A percentile compares a stretch with the other conserved stretches of the same genome.
These are phyloP conservation scores for Fusarium musae DNA, from an alignment of 2,329 filamentous ascomycete genomes.

Conservation along the genomic window DNA sequence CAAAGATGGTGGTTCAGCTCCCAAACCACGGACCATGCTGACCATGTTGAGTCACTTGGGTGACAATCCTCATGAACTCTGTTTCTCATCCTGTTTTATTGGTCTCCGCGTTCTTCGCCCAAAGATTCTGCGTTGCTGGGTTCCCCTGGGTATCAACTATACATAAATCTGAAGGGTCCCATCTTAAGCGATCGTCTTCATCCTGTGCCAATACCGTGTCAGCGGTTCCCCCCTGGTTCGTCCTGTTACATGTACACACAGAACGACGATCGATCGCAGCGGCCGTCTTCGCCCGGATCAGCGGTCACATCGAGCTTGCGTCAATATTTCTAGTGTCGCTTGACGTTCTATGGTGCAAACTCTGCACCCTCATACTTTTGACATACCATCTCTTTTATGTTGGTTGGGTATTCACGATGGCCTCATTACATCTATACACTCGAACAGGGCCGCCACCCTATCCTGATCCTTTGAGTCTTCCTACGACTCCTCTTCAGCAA, in stretches of 20 bases:
- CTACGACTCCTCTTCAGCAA: conserved; percentile 48
- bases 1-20: conserved; percentile 29
- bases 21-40: conserved; percentile 5
- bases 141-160: conserved; percentile 4
- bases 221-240: not conserved
- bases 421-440: conserved; percentile 6
- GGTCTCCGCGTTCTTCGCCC: not conserved
- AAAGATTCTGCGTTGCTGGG: conserved; percentile 4
- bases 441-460: conserved; percentile 34
- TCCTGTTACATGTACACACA: not conserved
- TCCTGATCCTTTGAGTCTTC: conserved; percentile 44
- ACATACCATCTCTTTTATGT: not conserved
- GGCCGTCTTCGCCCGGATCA: conserved; percentile 1
- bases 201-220: not conserved
- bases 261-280: conserved; percentile 20
- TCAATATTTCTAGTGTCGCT: not conserved
- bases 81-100: not conserved
- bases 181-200: not conserved
- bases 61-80: conserved; percentile 17
- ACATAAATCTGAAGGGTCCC: conserved; percentile 19
- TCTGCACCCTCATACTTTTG: not conserved
- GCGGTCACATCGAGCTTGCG: conserved; percentile 8
- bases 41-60: conserved; percentile 1
- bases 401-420: conserved; percentile 1
- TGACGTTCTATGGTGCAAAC: not conserved